These are phyloP conservation scores for Phialophora chinensis DNA, from an alignment of 2,329 filamentous ascomycete genomes.

Conservation along the genomic window DNA sequence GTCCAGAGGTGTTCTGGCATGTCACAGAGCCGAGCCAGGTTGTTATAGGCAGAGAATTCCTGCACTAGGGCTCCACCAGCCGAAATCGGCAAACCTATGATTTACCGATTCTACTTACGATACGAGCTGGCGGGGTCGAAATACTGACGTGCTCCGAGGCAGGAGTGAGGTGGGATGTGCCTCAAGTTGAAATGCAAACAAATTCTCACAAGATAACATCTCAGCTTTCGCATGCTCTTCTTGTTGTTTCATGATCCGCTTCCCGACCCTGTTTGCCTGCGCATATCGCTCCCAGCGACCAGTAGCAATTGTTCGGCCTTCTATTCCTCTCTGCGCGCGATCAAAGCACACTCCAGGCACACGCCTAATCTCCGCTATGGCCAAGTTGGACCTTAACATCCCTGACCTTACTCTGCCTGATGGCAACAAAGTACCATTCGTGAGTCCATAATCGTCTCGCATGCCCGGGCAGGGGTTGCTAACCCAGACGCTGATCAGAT, in stretches of 20 bases:
- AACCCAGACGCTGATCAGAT: constrained; percentile 49
- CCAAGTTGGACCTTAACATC: constrained; percentile 38
- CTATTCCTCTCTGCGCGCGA: neutral
- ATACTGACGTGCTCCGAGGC: constrained; percentile 2
- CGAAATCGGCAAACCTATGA: neutral
- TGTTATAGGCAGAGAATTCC: neutral
- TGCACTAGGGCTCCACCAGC: neutral
- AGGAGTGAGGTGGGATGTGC: constrained; percentile 5
- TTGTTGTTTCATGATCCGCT: constrained; percentile 13
- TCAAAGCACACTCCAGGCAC: neutral
- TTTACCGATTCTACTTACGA: neutral
- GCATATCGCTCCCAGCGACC: constrained; percentile 12
- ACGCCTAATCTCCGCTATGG: constrained; percentile 33
- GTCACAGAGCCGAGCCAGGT: neutral
- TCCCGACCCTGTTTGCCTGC: constrained; percentile 1
- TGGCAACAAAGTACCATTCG: constrained; percentile 39
- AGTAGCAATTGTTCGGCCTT: neutral
- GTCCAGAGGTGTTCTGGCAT: neutral
- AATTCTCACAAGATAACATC: neutral
- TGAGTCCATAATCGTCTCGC: constrained; percentile 18
- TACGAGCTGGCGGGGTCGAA: constrained; percentile 4
- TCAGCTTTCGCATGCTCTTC: constrained; percentile 7
- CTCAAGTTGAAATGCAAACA: constrained; percentile 3
- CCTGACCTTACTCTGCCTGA: constrained; percentile 38
- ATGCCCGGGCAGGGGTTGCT: neutral